These are phyloP conservation scores for Hibiscus mutabilis DNA, from an alignment of 345 rosid genomes.

Conservation along the genomic window DNA sequence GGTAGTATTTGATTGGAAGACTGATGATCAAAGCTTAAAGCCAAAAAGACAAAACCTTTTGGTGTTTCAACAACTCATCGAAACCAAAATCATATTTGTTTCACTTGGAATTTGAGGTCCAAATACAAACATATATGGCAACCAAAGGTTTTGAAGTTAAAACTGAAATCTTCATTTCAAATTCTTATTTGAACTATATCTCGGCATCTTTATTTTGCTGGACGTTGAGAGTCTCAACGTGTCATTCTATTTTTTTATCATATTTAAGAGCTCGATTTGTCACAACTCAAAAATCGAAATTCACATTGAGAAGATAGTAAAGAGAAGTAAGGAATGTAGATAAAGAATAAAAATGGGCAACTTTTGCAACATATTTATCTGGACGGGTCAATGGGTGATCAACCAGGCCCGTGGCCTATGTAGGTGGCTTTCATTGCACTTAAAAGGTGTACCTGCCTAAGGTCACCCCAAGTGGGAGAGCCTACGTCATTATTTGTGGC, in stretches of 20 bases:
- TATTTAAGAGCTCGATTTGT: neutral
- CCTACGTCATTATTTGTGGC: neutral
- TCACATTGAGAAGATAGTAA: neutral
- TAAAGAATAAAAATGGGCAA: neutral
- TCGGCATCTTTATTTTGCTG: neutral
- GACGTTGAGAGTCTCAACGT: neutral
- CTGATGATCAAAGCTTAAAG: no score
- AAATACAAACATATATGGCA: no score
- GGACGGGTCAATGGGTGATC: constrained; percentile 19
- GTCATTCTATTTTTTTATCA: neutral
- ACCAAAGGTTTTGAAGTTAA: no score
- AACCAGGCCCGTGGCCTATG: constrained; percentile 7
- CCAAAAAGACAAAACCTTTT: no score
- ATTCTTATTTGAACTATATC: neutral
- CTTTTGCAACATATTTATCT: neutral
- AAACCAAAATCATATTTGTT: no score
- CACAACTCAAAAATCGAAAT: neutral
- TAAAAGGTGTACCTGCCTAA: neutral
- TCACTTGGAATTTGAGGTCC: no score
- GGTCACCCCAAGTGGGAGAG: neutral
- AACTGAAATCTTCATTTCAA: neutral
- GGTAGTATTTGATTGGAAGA: no score
- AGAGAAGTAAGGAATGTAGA: neutral
- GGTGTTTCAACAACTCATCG: no score
- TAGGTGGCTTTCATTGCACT: neutral